Evolutionary conservation across 1,284 basidiomycete genomes (phyloP).

Genomic region (Leccinum subrobustum): DNA sequence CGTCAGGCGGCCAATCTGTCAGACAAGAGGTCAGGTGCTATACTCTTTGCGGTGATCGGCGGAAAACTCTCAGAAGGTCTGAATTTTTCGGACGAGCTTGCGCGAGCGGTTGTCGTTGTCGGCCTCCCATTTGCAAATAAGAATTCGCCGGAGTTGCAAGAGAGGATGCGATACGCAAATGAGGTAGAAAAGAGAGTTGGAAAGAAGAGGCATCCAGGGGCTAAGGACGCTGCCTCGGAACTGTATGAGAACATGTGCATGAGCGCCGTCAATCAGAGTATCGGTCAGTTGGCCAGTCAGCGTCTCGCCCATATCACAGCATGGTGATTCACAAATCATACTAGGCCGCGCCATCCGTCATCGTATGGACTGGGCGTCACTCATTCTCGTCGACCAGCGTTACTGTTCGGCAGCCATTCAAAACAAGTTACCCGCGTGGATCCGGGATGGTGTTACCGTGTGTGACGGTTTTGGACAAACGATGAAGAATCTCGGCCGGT

Average conservation of each 20-base stretch:
- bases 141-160: conserved; percentile 86
- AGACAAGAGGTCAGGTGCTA: conserved; percentile 56
- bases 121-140: conserved; percentile 95
- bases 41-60: conserved; percentile 92
- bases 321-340: conserved; percentile 5
- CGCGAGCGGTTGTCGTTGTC: conserved; percentile 85
- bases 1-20: conserved; percentile 21
- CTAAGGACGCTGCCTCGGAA: conserved; percentile 76
- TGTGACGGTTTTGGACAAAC: conserved; percentile 74
- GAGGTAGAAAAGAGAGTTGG: conserved; percentile 46
- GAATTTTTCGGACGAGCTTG: conserved; percentile 91
- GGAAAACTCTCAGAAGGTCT: conserved; percentile 97
- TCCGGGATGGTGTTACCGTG: conserved; percentile 62
- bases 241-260: conserved; percentile 94
- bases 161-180: conserved; percentile 87
- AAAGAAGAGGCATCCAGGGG: conserved; percentile 37
- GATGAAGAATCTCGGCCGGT: conserved; percentile 67
- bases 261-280: conserved; percentile 96
- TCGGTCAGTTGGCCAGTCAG: conserved; percentile 55
- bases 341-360: conserved; percentile 89
- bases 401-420: conserved; percentile 69
- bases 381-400: conserved; percentile 82
- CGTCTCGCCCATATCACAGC: not conserved
- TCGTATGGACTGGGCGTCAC: conserved; percentile 80
- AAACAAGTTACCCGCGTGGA: conserved; percentile 86